These are phyloP conservation scores for Leccinum variicolor DNA, from an alignment of 768 basidiomycete species.

Conservation along the genomic window DNA sequence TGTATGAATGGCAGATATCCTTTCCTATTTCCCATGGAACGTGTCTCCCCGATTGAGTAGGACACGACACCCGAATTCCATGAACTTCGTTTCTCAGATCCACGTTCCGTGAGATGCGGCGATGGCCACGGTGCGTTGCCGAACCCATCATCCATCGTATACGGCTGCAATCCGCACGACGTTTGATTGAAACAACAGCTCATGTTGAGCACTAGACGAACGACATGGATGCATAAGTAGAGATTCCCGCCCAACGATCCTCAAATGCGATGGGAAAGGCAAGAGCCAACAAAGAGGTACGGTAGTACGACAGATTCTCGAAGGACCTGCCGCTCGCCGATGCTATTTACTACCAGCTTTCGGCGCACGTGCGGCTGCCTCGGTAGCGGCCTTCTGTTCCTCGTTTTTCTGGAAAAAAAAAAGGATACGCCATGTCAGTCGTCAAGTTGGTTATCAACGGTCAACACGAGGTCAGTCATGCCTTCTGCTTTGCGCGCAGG, in stretches of 20 bases:
- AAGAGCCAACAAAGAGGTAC: neutral
- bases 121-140: constrained; percentile 16
- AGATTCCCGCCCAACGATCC: constrained; percentile 15
- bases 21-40: constrained; percentile 5
- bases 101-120: constrained; percentile 22
- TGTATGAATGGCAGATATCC: constrained; percentile 7
- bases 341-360: constrained; percentile 37
- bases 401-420: constrained; percentile 47
- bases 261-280: neutral
- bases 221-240: constrained; percentile 9
- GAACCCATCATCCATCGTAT: constrained; percentile 8
- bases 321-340: constrained; percentile 18
- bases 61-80: neutral
- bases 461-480: constrained; percentile 27
- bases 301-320: constrained; percentile 13
- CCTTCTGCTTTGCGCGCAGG: constrained; percentile 78
- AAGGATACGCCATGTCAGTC: constrained; percentile 6
- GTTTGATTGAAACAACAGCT: neutral
- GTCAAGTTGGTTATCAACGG: neutral
- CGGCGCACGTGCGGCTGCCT: constrained; percentile 11
- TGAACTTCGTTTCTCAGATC: constrained; percentile 12
- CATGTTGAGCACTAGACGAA: constrained; percentile 14
- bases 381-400: constrained; percentile 41
- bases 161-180: neutral
- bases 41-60: constrained; percentile 14